phyloP scores from a whole-genome alignment of 768 basidiomycete genomes.

The Trametes punicea region DNA sequence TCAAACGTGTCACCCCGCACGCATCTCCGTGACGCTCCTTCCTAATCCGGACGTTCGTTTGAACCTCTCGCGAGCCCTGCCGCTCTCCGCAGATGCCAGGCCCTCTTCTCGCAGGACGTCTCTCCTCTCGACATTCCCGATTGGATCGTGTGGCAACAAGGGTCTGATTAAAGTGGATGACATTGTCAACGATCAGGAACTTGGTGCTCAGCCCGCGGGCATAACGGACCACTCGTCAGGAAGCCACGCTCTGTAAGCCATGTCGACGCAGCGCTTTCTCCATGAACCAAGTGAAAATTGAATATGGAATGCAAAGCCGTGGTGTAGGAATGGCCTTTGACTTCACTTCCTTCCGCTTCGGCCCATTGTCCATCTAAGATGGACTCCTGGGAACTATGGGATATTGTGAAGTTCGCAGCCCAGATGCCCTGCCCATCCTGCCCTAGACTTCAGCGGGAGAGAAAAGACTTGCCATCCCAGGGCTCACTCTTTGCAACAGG shows the following conservation, averaged over 20 bases:
- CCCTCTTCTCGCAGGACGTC: not conserved
- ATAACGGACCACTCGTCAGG: not conserved
- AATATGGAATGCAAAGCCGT: no score
- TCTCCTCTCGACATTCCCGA: not conserved
- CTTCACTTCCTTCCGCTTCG: no score
- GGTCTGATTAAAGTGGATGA: not conserved
- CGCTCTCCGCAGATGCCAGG: not conserved
- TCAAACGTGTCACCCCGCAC: not conserved
- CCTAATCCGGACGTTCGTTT: not conserved
- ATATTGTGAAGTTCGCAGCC: no score
- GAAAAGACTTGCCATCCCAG: not conserved
- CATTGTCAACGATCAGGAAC: not conserved
- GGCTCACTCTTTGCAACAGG: not conserved
- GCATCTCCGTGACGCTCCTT: slow-evolving; percentile 6
- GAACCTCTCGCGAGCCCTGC: not conserved
- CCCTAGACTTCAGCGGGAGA: not conserved
- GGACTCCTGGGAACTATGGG: no score
- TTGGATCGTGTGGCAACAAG: not conserved
- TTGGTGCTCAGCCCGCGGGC: not conserved
- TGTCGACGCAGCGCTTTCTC: no score
- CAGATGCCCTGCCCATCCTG: no score
- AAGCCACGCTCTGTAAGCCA: no score
- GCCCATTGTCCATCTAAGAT: no score
- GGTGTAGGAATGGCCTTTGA: no score
- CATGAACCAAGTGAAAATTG: no score